Evolutionary conservation across 2,329 filamentous ascomycete species (phyloP).

Genomic region (Endoconidiophora laricicola): DNA sequence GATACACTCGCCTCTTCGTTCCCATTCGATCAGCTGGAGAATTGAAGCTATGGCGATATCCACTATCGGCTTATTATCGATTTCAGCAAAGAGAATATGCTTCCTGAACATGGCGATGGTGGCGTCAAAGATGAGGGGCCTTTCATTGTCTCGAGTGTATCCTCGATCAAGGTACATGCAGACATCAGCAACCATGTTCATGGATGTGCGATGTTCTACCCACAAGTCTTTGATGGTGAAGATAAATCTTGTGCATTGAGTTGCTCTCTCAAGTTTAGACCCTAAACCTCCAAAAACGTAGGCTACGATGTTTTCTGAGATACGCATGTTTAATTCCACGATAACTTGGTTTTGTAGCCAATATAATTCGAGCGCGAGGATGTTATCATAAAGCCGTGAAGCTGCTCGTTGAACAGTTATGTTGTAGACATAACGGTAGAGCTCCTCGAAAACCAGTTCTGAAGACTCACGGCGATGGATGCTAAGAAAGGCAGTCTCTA

Average conservation of each 20-base stretch:
- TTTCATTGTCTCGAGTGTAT: slow-evolving; percentile 51
- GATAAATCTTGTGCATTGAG: slow-evolving; percentile 21
- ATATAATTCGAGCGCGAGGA: slow-evolving; percentile 62
- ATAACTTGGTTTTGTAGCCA: slow-evolving; percentile 68
- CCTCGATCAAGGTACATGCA: slow-evolving; percentile 95
- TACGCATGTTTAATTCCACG: slow-evolving; percentile 20
- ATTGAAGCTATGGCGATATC: slow-evolving; percentile 41
- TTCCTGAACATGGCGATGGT: slow-evolving; percentile 83
- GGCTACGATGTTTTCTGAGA: slow-evolving; percentile 36
- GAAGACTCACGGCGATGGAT: slow-evolving; percentile 91
- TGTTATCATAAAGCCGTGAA: slow-evolving; percentile 60
- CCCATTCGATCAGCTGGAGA: slow-evolving; percentile 30
- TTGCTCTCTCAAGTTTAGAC: slow-evolving; percentile 53
- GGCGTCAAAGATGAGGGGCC: slow-evolving; percentile 65
- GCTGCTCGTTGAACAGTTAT: slow-evolving; percentile 83
- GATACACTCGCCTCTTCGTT: slow-evolving; percentile 76
- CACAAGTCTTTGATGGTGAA: slow-evolving; percentile 55
- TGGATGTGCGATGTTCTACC: slow-evolving; percentile 79
- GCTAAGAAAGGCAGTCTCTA: slow-evolving; percentile 61
- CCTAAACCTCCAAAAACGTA: slow-evolving; percentile 42
- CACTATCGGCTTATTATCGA: slow-evolving; percentile 41
- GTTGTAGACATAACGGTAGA: slow-evolving; percentile 88
- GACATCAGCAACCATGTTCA: slow-evolving; percentile 94
- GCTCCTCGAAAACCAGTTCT: slow-evolving; percentile 77
- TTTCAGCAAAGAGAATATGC: slow-evolving; percentile 52